Conservation (phyloP, 768 basidiomycete species). For the Leucogyrophana mollusca region DNA sequence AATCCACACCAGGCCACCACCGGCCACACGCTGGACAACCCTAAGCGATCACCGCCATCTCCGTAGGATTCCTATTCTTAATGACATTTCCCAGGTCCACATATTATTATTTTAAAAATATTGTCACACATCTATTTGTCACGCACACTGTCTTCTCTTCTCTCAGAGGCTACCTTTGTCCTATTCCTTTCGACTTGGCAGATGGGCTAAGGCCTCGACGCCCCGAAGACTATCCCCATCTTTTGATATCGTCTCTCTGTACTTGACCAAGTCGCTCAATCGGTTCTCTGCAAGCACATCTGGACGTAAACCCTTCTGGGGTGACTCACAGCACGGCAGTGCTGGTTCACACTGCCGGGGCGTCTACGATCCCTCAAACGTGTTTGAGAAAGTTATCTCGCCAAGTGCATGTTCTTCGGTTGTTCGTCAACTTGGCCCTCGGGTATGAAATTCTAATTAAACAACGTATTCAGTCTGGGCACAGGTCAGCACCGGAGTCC, state of each 20-base stretch:
- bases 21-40: not conserved
- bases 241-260: too few species aligned
- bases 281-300: not conserved
- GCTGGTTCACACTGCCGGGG: conserved; percentile 2
- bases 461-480: not conserved
- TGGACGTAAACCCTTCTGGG: conserved; percentile 7
- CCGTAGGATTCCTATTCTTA: conserved; percentile 1
- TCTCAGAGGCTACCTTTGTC: too few species aligned
- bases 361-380: conserved; percentile 13
- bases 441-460: conserved; percentile 9
- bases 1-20: not conserved
- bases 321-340: conserved; percentile 4
- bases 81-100: not conserved
- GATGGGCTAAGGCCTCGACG: too few species aligned
- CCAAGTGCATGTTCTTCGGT: conserved; percentile 10
- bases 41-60: conserved; percentile 3
- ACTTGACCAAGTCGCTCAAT: too few species aligned
- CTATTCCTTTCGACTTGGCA: too few species aligned
- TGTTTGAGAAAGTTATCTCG: conserved; percentile 12
- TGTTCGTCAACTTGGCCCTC: conserved; percentile 5
- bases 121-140: not conserved
- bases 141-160: too few species aligned
- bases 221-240: too few species aligned
- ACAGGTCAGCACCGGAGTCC: not conserved
- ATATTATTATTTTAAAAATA: not conserved